These are phyloP conservation scores for Blastomyces parvus DNA, from an alignment of 2,329 filamentous ascomycete genomes.

Conservation along the genomic window DNA sequence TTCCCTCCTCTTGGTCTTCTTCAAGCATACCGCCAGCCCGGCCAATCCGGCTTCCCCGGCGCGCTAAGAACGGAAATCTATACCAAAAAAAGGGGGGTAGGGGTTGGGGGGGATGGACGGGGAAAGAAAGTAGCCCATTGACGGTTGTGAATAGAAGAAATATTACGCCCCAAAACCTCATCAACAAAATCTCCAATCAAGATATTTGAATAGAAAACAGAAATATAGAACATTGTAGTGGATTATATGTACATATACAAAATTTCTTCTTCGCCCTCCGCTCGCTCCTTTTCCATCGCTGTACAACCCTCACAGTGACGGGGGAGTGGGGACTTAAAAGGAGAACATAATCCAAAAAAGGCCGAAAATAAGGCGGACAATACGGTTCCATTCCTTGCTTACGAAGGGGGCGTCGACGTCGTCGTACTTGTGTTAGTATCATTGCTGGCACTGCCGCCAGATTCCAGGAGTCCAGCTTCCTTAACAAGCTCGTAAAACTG, in stretches of 20 bases:
- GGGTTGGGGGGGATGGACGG: too few relatives aligned
- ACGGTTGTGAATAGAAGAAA: background rate
- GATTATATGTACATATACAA: background rate
- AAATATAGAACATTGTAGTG: background rate
- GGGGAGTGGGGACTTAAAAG: too few relatives aligned
- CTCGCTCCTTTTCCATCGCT: background rate
- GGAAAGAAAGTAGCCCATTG: background rate
- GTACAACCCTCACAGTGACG: background rate
- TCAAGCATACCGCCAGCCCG: conserved; percentile 1
- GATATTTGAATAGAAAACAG: background rate
- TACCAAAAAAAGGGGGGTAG: background rate
- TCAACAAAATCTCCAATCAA: background rate
- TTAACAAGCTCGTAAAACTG: conserved; percentile 84
- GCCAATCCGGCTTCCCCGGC: background rate
- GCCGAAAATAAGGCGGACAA: background rate
- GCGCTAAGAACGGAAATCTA: background rate
- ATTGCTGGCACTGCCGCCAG: conserved; percentile 24
- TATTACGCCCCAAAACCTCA: background rate
- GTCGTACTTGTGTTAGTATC: background rate
- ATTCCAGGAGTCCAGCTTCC: conserved; percentile 67
- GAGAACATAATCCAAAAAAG: background rate
- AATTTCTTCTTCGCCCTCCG: background rate
- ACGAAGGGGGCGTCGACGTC: background rate
- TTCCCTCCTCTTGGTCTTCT: background rate
- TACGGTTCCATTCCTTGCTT: background rate